Conservation (phyloP, 805 yeast species). For the Saccharomycopsis babjevae region DNA sequence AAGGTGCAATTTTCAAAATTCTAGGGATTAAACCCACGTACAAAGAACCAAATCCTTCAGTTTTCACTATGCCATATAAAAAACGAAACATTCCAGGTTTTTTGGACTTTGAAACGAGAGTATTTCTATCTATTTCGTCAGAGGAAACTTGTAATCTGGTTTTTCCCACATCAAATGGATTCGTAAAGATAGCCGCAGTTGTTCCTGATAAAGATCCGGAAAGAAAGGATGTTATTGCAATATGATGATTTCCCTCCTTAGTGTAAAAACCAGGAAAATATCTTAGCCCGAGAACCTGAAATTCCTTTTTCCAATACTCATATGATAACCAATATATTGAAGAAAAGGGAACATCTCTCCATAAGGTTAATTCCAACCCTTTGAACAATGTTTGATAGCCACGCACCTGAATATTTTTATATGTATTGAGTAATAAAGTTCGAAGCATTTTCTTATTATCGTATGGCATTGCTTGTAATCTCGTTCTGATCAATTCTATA, state of each 20-base stretch:
- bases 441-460: slow-evolving; percentile 19
- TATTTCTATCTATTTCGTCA: slow-evolving; percentile 21
- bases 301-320: slow-evolving; percentile 38
- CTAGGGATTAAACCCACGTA: slow-evolving; percentile 84
- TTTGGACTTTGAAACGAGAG: slow-evolving; percentile 4
- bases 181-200: slow-evolving; percentile 76
- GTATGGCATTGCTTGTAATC: slow-evolving; percentile 81
- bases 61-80: slow-evolving; percentile 48
- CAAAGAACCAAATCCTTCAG: slow-evolving; percentile 76
- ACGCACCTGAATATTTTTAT: slow-evolving; percentile 35
- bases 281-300: slow-evolving; percentile 15
- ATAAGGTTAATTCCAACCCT: slow-evolving; percentile 78
- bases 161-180: slow-evolving; percentile 96
- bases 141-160: slow-evolving; percentile 73
- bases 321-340: slow-evolving; percentile 91
- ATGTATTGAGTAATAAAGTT: slow-evolving; percentile 45
- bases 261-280: slow-evolving; percentile 11
- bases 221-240: slow-evolving; percentile 56
- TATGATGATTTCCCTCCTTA: slow-evolving; percentile 26
- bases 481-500: slow-evolving; percentile 73
- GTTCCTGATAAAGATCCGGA: slow-evolving; percentile 81
- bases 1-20: slow-evolving; percentile 84
- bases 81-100: slow-evolving; percentile 57
- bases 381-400: slow-evolving; percentile 67
- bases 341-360: slow-evolving; percentile 97